Evolutionary conservation across 2,329 filamentous ascomycete genomes (phyloP), one percentile per base, ranked within the genome.

Genomic region (Dactylellina sp.): DNA sequence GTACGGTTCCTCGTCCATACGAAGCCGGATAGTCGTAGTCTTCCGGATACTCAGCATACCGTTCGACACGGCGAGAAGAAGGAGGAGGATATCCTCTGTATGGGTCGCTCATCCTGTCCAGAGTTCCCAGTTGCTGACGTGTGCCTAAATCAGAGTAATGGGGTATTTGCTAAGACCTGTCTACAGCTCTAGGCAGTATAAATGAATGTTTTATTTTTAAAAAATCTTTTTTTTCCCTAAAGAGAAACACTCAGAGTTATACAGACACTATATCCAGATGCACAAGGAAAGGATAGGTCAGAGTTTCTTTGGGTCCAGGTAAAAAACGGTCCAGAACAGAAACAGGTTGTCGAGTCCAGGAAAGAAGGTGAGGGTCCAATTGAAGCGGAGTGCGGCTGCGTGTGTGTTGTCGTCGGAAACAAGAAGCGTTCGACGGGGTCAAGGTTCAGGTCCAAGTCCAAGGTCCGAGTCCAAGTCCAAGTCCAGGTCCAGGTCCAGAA

Each of bases 321-420:
- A 40, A 46, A 16, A 44, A 18, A 20, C 46, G 55, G 64, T 55
- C 55, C 56, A 50, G 65, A 55, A 32, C 28, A 32, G 28, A 14
- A 55, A 39, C 55, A 47, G 7, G 64, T 46, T 49, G 57, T 44
- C 32, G 61, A 46, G 37, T 40, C 57, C 65, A 56, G 50, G 2
- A 53, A 12, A 50, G 46, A 52, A 37, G 44, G 49, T 35, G 18
- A 39, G 28, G 55, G 35, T 60, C 66, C 59, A 64, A 71, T 71
- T 71, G 66, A 64, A 55, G 55, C 56, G 52, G 55, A 42, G 66
- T 71, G 66, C 59, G 59, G 66, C 65, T 12, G 62, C 56, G 52
- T 28, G 60, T 64, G 47, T 47, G 60, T 71, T 64, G 66, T 56
- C 61, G 59, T 53, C 42, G 49, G 59, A 55, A 52, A 32, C 57